phyloP scores from a whole-genome alignment of 352 stramenopile genomes.

The Phytophthora gonapodyides region DNA sequence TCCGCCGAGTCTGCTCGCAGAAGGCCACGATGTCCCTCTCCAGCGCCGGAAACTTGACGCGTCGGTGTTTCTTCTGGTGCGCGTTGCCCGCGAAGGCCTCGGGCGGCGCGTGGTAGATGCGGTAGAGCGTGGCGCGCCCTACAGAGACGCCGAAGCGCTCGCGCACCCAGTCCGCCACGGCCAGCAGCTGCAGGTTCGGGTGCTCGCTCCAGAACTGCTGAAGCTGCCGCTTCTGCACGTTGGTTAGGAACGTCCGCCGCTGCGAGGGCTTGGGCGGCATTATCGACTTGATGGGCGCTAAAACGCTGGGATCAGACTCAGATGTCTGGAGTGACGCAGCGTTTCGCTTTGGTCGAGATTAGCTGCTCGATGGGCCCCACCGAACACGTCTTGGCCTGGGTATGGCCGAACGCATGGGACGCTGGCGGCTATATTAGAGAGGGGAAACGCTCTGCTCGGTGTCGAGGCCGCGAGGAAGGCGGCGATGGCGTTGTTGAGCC shows the following conservation, averaged over 20 bases:
- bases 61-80: constrained; percentile 40
- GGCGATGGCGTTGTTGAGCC: not conserved
- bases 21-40: constrained; percentile 43
- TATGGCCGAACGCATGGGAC: not conserved
- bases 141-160: constrained; percentile 38
- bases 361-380: not conserved
- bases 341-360: constrained; percentile 5
- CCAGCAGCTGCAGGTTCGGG: constrained; percentile 34
- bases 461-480: not conserved
- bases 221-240: constrained; percentile 48
- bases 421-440: not conserved
- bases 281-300: constrained; percentile 1
- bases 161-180: constrained; percentile 42
- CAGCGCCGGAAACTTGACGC: constrained; percentile 52
- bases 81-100: constrained; percentile 35
- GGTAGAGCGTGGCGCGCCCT: constrained; percentile 53
- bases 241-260: constrained; percentile 43
- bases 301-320: constrained; percentile 16
- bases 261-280: constrained; percentile 13
- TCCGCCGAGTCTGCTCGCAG: constrained; percentile 23
- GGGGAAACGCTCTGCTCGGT: not conserved
- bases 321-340: not conserved
- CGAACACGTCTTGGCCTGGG: not conserved
- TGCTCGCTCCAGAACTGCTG: constrained; percentile 41
- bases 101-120: constrained; percentile 41